phyloP scores from a whole-genome alignment of 306 rosid species.

The Quercus glauca region DNA sequence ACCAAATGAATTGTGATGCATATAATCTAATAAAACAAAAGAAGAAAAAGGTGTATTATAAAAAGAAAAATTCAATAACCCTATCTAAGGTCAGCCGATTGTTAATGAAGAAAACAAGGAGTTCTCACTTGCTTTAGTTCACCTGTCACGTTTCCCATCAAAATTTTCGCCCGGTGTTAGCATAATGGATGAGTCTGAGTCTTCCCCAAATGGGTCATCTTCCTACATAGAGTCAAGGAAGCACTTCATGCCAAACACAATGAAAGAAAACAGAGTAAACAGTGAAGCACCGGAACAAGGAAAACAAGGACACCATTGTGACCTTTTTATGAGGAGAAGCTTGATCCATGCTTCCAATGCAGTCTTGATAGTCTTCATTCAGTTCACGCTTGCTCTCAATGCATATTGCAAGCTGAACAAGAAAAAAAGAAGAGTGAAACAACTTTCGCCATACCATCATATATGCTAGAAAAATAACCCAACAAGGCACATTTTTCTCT shows the following conservation, averaged over 20 bases:
- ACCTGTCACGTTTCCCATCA: constrained; percentile 91
- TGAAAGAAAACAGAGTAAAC: neutral
- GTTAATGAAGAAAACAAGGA: constrained; percentile 29
- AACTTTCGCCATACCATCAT: constrained; percentile 13
- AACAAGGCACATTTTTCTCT: neutral
- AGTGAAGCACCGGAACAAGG: constrained; percentile 12
- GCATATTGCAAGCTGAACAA: constrained; percentile 85
- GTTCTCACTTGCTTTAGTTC: constrained; percentile 94
- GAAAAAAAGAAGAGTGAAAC: constrained; percentile 22
- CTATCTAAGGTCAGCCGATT: neutral
- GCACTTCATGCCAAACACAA: constrained; percentile 24
- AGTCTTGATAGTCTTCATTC: constrained; percentile 86
- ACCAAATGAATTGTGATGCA: neutral
- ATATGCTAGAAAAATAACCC: neutral
- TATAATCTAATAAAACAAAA: neutral
- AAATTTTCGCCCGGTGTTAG: constrained; percentile 48
- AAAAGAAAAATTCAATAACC: neutral
- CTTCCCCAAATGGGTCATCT: constrained; percentile 48
- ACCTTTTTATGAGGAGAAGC: constrained; percentile 63
- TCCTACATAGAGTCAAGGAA: constrained; percentile 54
- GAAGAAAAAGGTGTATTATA: neutral
- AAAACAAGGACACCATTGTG: constrained; percentile 9
- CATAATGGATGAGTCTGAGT: constrained; percentile 40
- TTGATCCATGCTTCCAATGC: constrained; percentile 72
- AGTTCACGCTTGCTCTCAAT: constrained; percentile 66